Percentiles rank a stretch among this genome's conserved stretches.
Conservation (phyloP, 208 protist genomes). For the Leishmania major region DNA sequence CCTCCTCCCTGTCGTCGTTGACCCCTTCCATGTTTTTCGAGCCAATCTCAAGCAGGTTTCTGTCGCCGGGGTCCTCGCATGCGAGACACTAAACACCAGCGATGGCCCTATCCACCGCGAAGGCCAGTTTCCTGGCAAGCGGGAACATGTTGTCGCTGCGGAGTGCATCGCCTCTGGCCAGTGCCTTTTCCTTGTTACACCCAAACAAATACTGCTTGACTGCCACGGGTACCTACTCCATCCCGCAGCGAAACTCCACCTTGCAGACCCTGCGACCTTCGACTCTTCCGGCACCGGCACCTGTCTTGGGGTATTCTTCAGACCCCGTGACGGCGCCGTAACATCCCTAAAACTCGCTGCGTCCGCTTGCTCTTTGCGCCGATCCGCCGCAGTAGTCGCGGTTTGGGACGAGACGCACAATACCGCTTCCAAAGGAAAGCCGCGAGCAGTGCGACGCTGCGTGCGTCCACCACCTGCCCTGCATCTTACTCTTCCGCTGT, state of each 20-base stretch:
- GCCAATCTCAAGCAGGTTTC: neutral
- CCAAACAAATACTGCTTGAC: neutral
- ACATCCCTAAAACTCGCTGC: slow-evolving; percentile 7
- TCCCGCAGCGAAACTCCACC: neutral
- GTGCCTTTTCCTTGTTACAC: neutral
- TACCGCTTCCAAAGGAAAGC: slow-evolving; percentile 20
- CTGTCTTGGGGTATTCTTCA: neutral
- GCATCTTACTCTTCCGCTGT: slow-evolving; percentile 9
- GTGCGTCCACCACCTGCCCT: neutral
- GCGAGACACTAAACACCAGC: neutral
- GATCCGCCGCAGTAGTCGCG: neutral
- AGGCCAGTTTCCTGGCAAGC: neutral
- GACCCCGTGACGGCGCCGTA: neutral
- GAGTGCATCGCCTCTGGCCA: neutral
- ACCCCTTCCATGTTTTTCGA: neutral
- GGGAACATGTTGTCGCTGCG: neutral
- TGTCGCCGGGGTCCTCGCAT: neutral
- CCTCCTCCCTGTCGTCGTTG: neutral
- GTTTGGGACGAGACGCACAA: slow-evolving; percentile 1
- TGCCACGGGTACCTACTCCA: neutral
- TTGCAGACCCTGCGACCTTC: neutral
- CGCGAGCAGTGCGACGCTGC: neutral
- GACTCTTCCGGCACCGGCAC: neutral
- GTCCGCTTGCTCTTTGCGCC: slow-evolving; percentile 30
- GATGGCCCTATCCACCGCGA: neutral